phyloP scores from a whole-genome alignment of 805 yeast genomes.

The Babjeviella inositovora region DNA sequence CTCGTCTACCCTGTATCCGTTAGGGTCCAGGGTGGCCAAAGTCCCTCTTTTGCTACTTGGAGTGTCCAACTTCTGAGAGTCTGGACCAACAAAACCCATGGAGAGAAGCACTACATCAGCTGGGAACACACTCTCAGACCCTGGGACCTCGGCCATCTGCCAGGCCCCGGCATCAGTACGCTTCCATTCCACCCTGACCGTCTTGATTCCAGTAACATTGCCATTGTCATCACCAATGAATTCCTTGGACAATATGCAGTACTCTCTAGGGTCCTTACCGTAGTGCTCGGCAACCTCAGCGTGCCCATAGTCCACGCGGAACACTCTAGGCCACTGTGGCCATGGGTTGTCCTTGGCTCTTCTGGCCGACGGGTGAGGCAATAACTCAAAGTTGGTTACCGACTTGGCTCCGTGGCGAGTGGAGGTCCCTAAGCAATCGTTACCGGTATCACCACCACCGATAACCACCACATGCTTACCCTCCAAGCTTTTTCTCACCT shows the following conservation, averaged over 20 bases:
- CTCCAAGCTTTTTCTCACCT: constrained; percentile 49
- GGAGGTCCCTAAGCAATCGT: constrained; percentile 95
- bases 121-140: constrained; percentile 84
- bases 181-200: constrained; percentile 97
- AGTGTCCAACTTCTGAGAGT: constrained; percentile 55
- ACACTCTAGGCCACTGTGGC: constrained; percentile 99
- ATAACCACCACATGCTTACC: constrained; percentile 91
- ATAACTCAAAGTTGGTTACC: constrained; percentile 83
- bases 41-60: constrained; percentile 77
- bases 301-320: constrained; percentile 97
- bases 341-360: constrained; percentile 95
- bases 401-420: constrained; percentile 95
- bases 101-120: constrained; percentile 90
- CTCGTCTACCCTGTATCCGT: constrained; percentile 48
- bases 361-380: constrained; percentile 79
- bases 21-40: constrained; percentile 42
- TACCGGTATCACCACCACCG: constrained; percentile 99
- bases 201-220: constrained; percentile 86
- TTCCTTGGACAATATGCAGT: constrained; percentile 88
- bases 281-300: constrained; percentile 88
- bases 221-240: constrained; percentile 92
- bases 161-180: constrained; percentile 90
- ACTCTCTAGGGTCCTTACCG: constrained; percentile 96
- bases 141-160: constrained; percentile 98
- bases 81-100: constrained; percentile 98